These are phyloP conservation scores for Pichia sp. DNA, from an alignment of 1,139 yeast genomes.

Conservation along the genomic window DNA sequence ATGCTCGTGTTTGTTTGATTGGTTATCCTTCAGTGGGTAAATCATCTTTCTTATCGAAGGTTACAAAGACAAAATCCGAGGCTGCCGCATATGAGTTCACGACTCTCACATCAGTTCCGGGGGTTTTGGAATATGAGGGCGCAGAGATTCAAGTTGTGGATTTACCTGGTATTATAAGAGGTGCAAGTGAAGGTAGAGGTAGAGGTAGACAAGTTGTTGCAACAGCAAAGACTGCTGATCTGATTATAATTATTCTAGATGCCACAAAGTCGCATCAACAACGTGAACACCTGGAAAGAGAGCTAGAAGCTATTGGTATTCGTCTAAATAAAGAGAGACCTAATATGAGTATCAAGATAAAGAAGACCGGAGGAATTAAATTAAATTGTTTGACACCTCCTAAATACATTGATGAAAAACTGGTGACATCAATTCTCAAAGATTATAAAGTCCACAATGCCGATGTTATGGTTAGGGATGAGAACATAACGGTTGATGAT, in stretches of 20 bases:
- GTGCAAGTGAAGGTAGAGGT: constrained; percentile 97
- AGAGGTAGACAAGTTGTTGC: constrained; percentile 96
- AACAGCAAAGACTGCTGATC: constrained; percentile 91
- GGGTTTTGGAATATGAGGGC: constrained; percentile 89
- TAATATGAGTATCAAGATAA: constrained; percentile 70
- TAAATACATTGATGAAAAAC: constrained; percentile 72
- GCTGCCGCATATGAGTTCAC: constrained; percentile 95
- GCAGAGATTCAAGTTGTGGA: constrained; percentile 96
- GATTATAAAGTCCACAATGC: constrained; percentile 93
- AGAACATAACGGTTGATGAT: constrained; percentile 85
- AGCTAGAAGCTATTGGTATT: constrained; percentile 90
- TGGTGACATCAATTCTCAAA: constrained; percentile 69
- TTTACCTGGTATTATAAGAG: constrained; percentile 94
- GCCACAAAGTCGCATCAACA: constrained; percentile 93
- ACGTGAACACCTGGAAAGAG: constrained; percentile 78
- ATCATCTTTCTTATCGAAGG: constrained; percentile 79
- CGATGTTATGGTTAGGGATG: constrained; percentile 86
- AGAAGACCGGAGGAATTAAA: constrained; percentile 89
- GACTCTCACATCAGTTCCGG: constrained; percentile 94
- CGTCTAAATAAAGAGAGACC: constrained; percentile 80
- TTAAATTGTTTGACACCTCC: constrained; percentile 80
- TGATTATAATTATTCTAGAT: constrained; percentile 89
- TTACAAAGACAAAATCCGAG: constrained; percentile 90
- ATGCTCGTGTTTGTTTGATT: constrained; percentile 90
- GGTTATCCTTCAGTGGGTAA: constrained; percentile 99